These are phyloP conservation scores for Fraxinus sp. DNA, from an alignment of 305 asterid species.

Conservation along the genomic window DNA sequence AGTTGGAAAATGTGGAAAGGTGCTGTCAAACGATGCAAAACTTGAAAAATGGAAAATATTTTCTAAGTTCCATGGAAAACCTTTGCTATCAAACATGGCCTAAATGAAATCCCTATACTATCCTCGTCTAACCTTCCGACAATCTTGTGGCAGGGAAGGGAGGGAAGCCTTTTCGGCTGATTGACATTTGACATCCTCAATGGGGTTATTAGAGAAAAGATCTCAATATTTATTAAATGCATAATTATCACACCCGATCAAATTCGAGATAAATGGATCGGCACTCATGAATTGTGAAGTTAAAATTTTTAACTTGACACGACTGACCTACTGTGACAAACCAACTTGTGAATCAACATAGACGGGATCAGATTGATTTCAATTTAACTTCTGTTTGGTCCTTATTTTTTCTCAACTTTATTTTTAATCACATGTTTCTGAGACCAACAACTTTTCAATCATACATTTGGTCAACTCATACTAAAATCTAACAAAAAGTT, in stretches of 20 bases:
- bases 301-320: background rate
- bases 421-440: background rate
- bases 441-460: background rate
- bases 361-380: background rate
- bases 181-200: background rate
- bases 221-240: background rate
- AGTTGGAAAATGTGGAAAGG: no score
- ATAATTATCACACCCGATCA: background rate
- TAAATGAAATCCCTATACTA: background rate
- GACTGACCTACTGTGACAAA: background rate
- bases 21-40: no score
- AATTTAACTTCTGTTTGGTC: background rate
- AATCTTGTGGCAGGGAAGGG: background rate
- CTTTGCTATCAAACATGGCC: no score
- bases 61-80: no score
- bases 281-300: background rate
- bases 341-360: background rate
- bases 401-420: background rate
- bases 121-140: background rate
- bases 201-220: background rate
- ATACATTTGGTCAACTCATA: background rate
- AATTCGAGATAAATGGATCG: background rate
- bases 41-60: no score
- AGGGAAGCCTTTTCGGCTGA: background rate
- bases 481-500: background rate